A percentile compares a stretch with the other conserved stretches of the same genome.
These are phyloP conservation scores for Helichrysum umbraculigerum DNA, from an alignment of 129 eudicot species.

Conservation along the genomic window DNA sequence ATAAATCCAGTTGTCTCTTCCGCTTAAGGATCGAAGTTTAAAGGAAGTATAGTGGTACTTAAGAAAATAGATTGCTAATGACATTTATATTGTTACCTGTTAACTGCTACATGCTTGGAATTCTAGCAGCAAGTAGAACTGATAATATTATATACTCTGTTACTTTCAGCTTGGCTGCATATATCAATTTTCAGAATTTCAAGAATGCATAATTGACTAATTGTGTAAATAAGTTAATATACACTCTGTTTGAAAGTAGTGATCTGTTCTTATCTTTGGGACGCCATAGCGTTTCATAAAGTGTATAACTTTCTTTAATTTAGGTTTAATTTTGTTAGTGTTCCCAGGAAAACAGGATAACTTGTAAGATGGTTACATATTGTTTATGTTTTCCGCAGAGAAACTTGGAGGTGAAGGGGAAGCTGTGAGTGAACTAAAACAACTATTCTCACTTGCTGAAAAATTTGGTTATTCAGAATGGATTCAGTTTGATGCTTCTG, in stretches of 20 bases:
- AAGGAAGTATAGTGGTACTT: background rate
- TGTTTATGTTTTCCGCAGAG: conserved; percentile 45
- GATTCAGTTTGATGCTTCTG: conserved; percentile 99
- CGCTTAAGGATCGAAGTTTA: background rate
- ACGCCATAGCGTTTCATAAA: too few species aligned
- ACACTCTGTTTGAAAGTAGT: too few species aligned
- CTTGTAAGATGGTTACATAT: background rate
- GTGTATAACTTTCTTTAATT: background rate
- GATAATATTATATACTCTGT: too few species aligned
- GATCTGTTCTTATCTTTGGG: too few species aligned
- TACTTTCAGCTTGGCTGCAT: too few species aligned
- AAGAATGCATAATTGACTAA: too few species aligned
- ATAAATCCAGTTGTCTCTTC: background rate
- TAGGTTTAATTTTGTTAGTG: background rate
- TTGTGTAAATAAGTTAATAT: too few species aligned
- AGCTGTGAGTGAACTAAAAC: conserved; percentile 76
- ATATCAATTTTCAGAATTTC: too few species aligned
- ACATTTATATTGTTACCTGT: background rate
- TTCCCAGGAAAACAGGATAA: background rate
- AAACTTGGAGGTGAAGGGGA: conserved; percentile 88
- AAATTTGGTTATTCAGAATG: conserved; percentile 87
- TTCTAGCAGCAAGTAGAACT: too few species aligned
- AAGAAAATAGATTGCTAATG: background rate
- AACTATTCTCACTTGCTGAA: conserved; percentile 86
- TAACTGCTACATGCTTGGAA: too few species aligned